These are phyloP conservation scores for Neonectria hederae DNA, from an alignment of 2,329 filamentous ascomycete genomes.

Conservation along the genomic window DNA sequence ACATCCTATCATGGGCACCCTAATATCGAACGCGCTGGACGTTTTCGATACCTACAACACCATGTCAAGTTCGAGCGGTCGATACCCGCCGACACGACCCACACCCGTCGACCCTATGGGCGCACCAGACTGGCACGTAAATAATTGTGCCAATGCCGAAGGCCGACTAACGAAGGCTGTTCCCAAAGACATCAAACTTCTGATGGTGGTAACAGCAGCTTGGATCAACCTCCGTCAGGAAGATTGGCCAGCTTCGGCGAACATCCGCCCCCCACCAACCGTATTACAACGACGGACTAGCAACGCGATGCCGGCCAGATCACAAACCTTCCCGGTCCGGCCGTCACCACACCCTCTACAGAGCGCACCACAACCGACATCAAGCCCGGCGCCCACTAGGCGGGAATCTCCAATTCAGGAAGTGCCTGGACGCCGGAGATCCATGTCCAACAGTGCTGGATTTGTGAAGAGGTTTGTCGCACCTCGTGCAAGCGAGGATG, in stretches of 20 bases:
- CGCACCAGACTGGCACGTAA: constrained; percentile 34
- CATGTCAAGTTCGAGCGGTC: constrained; percentile 60
- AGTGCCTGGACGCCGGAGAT: constrained; percentile 35
- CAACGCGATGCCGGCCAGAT: constrained; percentile 30
- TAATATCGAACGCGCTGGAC: constrained; percentile 71
- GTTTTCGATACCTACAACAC: constrained; percentile 74
- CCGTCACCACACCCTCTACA: constrained; percentile 25
- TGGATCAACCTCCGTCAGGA: constrained; percentile 51
- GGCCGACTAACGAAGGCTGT: constrained; percentile 45
- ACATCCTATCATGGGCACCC: constrained; percentile 78
- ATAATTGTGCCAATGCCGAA: constrained; percentile 36
- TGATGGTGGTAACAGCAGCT: constrained; percentile 52
- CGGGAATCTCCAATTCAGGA: constrained; percentile 31
- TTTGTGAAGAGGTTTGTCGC: constrained; percentile 39
- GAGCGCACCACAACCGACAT: constrained; percentile 26
- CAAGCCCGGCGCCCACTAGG: constrained; percentile 32
- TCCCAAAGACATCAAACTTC: constrained; percentile 45
- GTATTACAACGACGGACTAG: constrained; percentile 40
- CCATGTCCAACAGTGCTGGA: constrained; percentile 38
- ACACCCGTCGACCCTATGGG: constrained; percentile 39
- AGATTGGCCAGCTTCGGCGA: constrained; percentile 47
- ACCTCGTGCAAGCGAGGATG: constrained; percentile 39
- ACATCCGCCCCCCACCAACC: constrained; percentile 42
- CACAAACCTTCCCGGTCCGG: constrained; percentile 35
- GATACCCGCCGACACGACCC: constrained; percentile 56